Percentiles rank a stretch among this genome's conserved stretches.
These are phyloP conservation scores for Leishmania amazonensis DNA, from an alignment of 208 protist species.

Conservation along the genomic window DNA sequence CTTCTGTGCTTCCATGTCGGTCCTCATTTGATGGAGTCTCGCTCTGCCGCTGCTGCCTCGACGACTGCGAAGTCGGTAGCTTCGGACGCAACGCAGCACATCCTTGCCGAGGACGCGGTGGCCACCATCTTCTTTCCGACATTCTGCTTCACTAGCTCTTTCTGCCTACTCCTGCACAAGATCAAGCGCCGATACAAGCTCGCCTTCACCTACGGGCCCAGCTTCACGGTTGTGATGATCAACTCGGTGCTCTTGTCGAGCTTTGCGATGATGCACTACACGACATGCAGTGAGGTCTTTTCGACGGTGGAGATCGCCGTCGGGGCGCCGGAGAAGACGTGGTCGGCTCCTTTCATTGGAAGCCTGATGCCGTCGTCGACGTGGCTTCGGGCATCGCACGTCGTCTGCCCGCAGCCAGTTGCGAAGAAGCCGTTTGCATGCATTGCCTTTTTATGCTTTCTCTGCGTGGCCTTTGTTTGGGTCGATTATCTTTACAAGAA, in stretches of 20 bases:
- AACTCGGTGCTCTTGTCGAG: conserved; percentile 76
- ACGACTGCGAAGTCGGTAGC: not conserved
- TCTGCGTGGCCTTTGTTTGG: conserved; percentile 53
- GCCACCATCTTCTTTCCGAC: conserved; percentile 74
- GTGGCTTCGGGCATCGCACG: conserved; percentile 2
- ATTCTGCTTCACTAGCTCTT: conserved; percentile 48
- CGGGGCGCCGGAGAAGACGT: conserved; percentile 2
- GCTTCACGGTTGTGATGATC: conserved; percentile 49
- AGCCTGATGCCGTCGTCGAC: not conserved
- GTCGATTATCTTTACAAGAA: conserved; percentile 79
- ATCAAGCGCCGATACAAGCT: conserved; percentile 60
- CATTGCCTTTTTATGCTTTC: conserved; percentile 39
- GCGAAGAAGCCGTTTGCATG: conserved; percentile 31
- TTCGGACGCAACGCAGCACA: conserved; percentile 2
- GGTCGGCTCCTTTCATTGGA: not conserved
- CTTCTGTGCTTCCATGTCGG: conserved; percentile 64
- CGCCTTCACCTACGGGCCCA: conserved; percentile 71
- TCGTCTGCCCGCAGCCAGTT: conserved; percentile 23
- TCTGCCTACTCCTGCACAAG: conserved; percentile 76
- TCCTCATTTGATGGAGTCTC: conserved; percentile 41
- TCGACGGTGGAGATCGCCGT: conserved; percentile 14
- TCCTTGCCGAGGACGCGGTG: conserved; percentile 29
- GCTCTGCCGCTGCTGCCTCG: not conserved
- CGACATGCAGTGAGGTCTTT: conserved; percentile 45
- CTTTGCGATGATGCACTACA: conserved; percentile 69